A percentile compares a stretch with the other conserved stretches of the same genome.
Evolutionary conservation across 139 green algal species (phyloP).

Genomic region (Coelastrella sp.): DNA sequence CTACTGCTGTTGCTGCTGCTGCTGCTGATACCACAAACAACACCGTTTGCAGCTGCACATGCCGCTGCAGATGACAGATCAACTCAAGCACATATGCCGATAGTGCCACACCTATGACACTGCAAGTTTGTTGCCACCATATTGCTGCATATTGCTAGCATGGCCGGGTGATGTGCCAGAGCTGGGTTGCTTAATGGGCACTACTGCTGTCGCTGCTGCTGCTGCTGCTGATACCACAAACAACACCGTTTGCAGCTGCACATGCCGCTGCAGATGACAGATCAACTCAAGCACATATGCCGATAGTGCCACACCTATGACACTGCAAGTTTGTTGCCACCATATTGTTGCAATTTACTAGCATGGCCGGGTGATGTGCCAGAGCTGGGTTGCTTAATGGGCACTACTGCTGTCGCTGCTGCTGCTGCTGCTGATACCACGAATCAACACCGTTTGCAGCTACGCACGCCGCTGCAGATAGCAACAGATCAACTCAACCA

Average conservation of each 20-base stretch:
- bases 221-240: constrained; percentile 64
- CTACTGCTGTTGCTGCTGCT: constrained; percentile 6
- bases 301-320: background rate
- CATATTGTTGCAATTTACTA: too few species aligned
- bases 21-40: too few species aligned
- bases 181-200: too few species aligned
- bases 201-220: background rate
- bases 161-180: too few species aligned
- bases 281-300: too few species aligned
- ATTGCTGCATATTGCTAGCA: background rate
- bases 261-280: background rate
- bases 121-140: background rate
- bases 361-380: too few species aligned
- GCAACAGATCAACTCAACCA: too few species aligned
- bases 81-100: too few species aligned
- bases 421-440: background rate
- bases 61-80: too few species aligned
- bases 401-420: background rate
- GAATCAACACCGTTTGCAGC: too few species aligned
- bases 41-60: constrained; percentile 11
- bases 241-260: constrained; percentile 58
- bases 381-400: too few species aligned
- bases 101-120: background rate
- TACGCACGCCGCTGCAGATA: too few species aligned
- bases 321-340: background rate